Base-by-base conservation (phyloP, 202 grass and related monocot genomes). In the Alloteropsis angusta region DNA sequence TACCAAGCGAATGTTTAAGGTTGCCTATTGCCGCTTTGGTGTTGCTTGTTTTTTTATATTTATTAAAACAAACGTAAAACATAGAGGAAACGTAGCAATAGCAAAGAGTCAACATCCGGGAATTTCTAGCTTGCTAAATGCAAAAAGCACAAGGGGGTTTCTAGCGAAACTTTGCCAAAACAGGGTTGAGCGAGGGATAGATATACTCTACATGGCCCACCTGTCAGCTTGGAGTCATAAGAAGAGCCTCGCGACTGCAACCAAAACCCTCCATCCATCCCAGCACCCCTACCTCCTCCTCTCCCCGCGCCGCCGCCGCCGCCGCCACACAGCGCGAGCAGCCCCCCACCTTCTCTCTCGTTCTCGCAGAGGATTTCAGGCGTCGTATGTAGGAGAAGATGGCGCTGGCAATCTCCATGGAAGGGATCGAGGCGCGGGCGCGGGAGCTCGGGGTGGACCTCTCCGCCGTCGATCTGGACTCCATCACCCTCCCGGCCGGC, bases 401-500 rank as follows among this genome's bases (percentile, higher is more conserved):
- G 93, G 78, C 86, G 52, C 74, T 84, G 39, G 83, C 52, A 80
- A 74, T 83, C 25, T 68, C 80, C 0, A 93, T 97, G 78, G 78
- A 85, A 19, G 90, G 87, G 15, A 87, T 93, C 30, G 83, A 93
- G 13, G 82, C 77, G 25, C 56, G 82, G 45, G 93, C 86, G 32
- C 35, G 61, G 34, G 66, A 61, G 17, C 83, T 87, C 5, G 90
- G 84, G 5, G 72, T 93, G n/a, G 93, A 85, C 57, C 83, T 93
- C 38, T 90, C 88, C 35, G 49, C 74, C 9, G 83, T 91, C 42
- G 88, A 93, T 81, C 39, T 89, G 18, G 90, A 93, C 50, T 83
- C 83, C 21, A 85, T 97, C 74, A 71, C 64, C 72, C 84, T 97
- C 22, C 93, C 88, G n/a, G 81, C 81, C n/a, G 90, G 81, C 8